Evolutionary conservation across 257 asterid genomes (phyloP).

Genomic region (Mitragyna speciosa): DNA sequence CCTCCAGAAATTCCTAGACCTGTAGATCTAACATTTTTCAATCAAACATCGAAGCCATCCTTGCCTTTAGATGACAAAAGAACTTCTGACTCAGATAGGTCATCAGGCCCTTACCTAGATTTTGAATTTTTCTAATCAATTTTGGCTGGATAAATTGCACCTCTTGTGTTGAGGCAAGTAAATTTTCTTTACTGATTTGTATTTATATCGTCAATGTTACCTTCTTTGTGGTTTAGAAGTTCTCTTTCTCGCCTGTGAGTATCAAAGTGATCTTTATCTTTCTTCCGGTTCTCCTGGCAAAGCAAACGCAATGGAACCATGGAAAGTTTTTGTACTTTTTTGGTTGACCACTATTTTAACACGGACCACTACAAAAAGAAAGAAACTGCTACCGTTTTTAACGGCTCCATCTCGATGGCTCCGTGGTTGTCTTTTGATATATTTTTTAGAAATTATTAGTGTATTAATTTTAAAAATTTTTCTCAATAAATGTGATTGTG

Average conservation of each 20-base stretch:
- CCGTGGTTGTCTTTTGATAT: no score
- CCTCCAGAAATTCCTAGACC: conserved; percentile 85
- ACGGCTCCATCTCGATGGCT: no score
- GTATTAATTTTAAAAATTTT: no score
- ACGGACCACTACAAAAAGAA: neutral
- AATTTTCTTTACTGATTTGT: conserved; percentile 23
- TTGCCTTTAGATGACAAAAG: conserved; percentile 42
- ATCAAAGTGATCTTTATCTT: conserved; percentile 5
- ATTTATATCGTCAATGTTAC: conserved; percentile 32
- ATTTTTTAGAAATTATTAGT: no score
- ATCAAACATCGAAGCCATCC: conserved; percentile 43
- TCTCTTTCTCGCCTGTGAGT: neutral
- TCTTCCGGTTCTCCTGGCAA: conserved; percentile 1
- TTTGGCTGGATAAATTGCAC: conserved; percentile 25
- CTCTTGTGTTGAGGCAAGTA: conserved; percentile 20
- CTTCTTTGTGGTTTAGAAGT: conserved; percentile 8
- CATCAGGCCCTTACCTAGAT: conserved; percentile 80
- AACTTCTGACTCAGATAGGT: conserved; percentile 55
- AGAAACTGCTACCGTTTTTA: no score
- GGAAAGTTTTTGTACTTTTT: neutral
- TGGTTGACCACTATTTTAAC: neutral
- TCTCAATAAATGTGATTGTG: no score
- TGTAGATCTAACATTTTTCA: conserved; percentile 49
- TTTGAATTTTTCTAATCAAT: conserved; percentile 69
- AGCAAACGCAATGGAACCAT: conserved; percentile 10